Percentiles rank a stretch among this genome's conserved stretches.
These are phyloP conservation scores for Claviceps sp. DNA, from an alignment of 2,329 filamentous ascomycete genomes.

Conservation along the genomic window DNA sequence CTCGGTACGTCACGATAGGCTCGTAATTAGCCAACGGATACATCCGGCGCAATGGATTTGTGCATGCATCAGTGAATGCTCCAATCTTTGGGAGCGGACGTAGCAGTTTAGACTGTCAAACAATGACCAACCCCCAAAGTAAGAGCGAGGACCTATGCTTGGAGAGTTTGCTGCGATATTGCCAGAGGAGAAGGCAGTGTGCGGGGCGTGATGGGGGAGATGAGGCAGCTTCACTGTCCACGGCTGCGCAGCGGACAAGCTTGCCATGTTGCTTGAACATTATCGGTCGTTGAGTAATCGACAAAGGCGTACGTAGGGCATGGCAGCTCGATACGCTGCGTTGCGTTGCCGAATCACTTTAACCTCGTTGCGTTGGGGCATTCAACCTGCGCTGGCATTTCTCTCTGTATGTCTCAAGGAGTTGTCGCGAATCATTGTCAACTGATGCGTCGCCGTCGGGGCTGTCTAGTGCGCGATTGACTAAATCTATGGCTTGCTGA, in stretches of 20 bases:
- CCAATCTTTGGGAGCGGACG: not conserved
- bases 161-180: not conserved
- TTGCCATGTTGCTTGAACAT: not conserved
- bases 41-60: not conserved
- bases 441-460: conserved; percentile 18
- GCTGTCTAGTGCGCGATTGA: conserved; percentile 19
- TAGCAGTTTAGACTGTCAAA: not conserved
- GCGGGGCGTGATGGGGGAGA: not conserved
- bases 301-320: not conserved
- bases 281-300: not conserved
- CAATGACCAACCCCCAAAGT: too few species aligned
- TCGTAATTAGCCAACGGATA: not conserved
- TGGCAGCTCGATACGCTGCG: not conserved
- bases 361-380: not conserved
- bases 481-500: conserved; percentile 29
- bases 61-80: not conserved
- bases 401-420: conserved; percentile 28
- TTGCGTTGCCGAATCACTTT: not conserved
- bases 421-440: conserved; percentile 28
- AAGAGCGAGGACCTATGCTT: not conserved
- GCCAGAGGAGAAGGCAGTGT: not conserved
- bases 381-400: conserved; percentile 24
- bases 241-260: too few species aligned
- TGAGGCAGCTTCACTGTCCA: not conserved
- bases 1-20: conserved; percentile 10